Conservation (phyloP, 257 asterid species). For the Nicotiana sylvestris region DNA sequence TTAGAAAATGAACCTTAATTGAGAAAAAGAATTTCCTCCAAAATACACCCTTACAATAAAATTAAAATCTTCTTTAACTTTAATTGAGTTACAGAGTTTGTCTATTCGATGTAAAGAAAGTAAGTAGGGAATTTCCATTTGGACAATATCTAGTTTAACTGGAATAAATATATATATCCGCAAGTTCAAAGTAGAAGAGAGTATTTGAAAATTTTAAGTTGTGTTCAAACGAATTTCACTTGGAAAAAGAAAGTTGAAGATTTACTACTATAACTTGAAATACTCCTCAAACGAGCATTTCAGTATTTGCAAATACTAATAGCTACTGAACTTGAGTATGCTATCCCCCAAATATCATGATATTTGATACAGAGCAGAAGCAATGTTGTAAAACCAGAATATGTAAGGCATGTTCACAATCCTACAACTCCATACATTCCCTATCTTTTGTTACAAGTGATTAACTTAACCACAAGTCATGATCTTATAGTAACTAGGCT, state of each 20-base stretch:
- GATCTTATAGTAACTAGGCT: neutral
- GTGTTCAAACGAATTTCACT: no score
- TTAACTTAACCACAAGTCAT: neutral
- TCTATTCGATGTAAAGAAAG: neutral
- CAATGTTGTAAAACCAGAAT: neutral
- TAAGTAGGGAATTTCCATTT: no score
- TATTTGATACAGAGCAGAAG: neutral
- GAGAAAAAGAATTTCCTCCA: neutral
- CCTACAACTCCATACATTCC: neutral
- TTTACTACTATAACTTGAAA: no score
- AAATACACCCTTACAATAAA: neutral
- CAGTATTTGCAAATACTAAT: no score
- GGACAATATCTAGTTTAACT: no score
- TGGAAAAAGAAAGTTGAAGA: no score
- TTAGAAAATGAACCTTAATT: neutral
- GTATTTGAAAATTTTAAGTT: no score
- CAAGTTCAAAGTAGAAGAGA: no score
- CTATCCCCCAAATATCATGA: neutral
- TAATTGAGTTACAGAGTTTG: neutral
- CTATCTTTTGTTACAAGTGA: constrained; percentile 1
- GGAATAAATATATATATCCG: no score
- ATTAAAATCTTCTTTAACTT: neutral
- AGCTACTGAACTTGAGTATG: neutral
- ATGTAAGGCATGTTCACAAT: neutral
- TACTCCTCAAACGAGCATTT: no score